phyloP scores from a whole-genome alignment of 2,329 filamentous ascomycete species.

The Blumeria graminis region DNA sequence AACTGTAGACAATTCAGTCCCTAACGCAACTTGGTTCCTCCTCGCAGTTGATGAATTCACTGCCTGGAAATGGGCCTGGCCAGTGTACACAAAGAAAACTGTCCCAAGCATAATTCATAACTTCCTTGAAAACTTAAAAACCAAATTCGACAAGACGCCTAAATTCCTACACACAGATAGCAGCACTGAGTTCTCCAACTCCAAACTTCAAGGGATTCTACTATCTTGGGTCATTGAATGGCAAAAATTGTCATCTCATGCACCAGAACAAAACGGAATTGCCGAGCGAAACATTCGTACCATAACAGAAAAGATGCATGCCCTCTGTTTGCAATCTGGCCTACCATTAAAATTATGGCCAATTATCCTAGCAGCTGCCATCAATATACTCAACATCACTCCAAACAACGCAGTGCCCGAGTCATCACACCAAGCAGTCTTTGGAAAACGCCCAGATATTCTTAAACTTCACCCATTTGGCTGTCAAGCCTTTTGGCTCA shows the following conservation, averaged over 20 bases:
- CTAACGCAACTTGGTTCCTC: neutral
- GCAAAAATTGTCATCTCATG: neutral
- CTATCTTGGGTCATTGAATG: neutral
- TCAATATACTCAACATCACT: neutral
- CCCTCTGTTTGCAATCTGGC: neutral
- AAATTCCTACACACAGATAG: neutral
- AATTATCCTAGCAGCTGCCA: neutral
- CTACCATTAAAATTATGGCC: neutral
- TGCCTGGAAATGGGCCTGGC: neutral
- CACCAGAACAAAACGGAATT: neutral
- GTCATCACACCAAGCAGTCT: neutral
- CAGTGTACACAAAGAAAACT: neutral
- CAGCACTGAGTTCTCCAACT: neutral
- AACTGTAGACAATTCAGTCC: neutral
- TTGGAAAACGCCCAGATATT: neutral
- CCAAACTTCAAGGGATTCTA: neutral
- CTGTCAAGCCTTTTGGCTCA: neutral
- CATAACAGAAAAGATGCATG: neutral
- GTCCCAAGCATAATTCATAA: neutral
- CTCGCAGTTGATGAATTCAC: neutral
- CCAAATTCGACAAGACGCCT: neutral
- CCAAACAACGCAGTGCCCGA: neutral
- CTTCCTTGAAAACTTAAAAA: neutral
- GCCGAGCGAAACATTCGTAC: neutral
- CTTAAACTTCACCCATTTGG: neutral